Evolutionary conservation across 2,329 filamentous ascomycete species (phyloP).

Genomic region (Xylariaceae sp.): DNA sequence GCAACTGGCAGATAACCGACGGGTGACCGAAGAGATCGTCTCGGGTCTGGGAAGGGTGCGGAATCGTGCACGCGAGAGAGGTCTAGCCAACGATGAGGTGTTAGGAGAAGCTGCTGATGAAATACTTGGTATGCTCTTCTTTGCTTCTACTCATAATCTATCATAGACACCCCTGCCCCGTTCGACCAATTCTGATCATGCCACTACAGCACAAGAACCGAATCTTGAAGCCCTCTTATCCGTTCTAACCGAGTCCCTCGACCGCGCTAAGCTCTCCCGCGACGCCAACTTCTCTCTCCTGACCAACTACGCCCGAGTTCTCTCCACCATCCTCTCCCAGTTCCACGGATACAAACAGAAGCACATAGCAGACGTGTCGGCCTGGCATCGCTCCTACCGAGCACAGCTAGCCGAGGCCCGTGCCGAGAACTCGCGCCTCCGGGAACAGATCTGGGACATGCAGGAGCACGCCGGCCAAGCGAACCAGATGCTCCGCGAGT

Average conservation of each 20-base stretch:
- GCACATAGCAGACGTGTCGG: constrained; percentile 62
- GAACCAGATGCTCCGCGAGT: constrained; percentile 60
- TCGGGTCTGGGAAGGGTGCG: constrained; percentile 64
- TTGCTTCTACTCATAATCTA: background rate
- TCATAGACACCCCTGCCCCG: too few species aligned
- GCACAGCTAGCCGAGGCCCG: constrained; percentile 66
- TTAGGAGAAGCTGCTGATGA: constrained; percentile 59
- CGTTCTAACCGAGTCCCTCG: constrained; percentile 62
- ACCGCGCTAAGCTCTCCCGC: constrained; percentile 61
- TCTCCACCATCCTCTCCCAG: constrained; percentile 62
- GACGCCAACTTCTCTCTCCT: constrained; percentile 63
- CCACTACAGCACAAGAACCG: constrained; percentile 53
- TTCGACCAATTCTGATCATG: constrained; percentile 11
- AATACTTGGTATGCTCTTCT: constrained; percentile 51
- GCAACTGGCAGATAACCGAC: constrained; percentile 63
- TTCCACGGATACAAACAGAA: constrained; percentile 68
- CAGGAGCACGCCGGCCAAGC: constrained; percentile 61
- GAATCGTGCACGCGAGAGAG: constrained; percentile 55
- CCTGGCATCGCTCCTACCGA: constrained; percentile 69
- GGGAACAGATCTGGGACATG: constrained; percentile 70
- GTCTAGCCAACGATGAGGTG: constrained; percentile 61
- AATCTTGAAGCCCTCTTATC: constrained; percentile 66
- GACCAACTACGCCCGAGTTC: constrained; percentile 58
- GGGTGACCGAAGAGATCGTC: constrained; percentile 65
- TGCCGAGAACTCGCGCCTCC: constrained; percentile 63